Conservation (phyloP, 148 eudicot genomes). For the Rhododendron vialii region DNA sequence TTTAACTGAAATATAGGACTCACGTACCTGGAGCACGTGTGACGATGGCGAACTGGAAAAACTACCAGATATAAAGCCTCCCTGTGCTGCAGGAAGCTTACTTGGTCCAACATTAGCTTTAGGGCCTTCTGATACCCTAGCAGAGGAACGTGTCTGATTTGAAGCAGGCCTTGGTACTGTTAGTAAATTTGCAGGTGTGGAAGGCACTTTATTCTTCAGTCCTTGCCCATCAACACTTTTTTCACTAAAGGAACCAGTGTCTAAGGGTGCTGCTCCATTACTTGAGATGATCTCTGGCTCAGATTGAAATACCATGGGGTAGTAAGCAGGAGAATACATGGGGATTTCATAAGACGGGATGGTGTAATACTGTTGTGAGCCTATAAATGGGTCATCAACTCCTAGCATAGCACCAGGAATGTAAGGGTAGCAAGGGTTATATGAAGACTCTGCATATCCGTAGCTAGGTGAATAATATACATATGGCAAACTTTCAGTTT, state of each 20-base stretch:
- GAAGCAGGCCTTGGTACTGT: constrained; percentile 34
- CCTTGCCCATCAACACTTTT: constrained; percentile 25
- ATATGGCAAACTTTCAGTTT: constrained; percentile 69
- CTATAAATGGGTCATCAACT: constrained; percentile 60
- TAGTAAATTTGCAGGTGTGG: constrained; percentile 30
- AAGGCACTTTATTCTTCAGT: constrained; percentile 34
- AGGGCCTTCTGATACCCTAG: constrained; percentile 37
- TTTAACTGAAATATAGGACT: constrained; percentile 8
- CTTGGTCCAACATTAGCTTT: constrained; percentile 44
- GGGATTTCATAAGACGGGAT: constrained; percentile 62
- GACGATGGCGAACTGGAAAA: constrained; percentile 36
- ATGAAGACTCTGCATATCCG: constrained; percentile 74
- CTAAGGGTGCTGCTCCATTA: constrained; percentile 26
- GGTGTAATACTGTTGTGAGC: constrained; percentile 67
- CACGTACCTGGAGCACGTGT: constrained; percentile 63
- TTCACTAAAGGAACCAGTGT: constrained; percentile 31
- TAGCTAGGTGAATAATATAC: constrained; percentile 78
- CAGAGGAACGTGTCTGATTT: constrained; percentile 34
- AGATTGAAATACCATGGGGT: constrained; percentile 50
- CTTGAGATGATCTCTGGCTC: constrained; percentile 41
- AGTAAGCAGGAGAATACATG: constrained; percentile 49
- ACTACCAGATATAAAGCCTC: constrained; percentile 28
- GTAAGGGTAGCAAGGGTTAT: constrained; percentile 91
- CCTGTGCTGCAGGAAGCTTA: constrained; percentile 39
- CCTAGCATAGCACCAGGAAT: constrained; percentile 95